Evolutionary conservation across 768 basidiomycete species (phyloP).

Genomic region (Infundibulicybe gibba): DNA sequence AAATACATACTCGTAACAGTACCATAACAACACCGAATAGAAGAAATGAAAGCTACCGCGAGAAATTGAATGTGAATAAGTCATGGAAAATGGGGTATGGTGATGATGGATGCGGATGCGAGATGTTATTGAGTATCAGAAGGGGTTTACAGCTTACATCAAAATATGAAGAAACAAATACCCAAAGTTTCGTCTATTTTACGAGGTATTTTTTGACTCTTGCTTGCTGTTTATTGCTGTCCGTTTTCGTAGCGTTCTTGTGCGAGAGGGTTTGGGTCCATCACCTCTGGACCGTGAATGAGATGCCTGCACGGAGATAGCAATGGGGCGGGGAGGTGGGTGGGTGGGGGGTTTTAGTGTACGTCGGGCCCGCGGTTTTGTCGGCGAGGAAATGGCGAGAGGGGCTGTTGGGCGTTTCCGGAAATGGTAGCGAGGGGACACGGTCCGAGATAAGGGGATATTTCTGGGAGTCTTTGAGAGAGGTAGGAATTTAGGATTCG

Average conservation of each 20-base stretch:
- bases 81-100: too few relatives aligned
- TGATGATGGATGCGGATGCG: too few relatives aligned
- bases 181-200: too few relatives aligned
- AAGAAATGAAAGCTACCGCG: too few relatives aligned
- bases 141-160: too few relatives aligned
- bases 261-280: conserved; percentile 7
- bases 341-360: conserved; percentile 6
- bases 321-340: conserved; percentile 3
- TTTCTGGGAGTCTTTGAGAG: conserved; percentile 3
- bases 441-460: conserved; percentile 3
- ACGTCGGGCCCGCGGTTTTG: conserved; percentile 12
- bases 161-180: too few relatives aligned
- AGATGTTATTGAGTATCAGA: too few relatives aligned
- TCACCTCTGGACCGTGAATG: conserved; percentile 15
- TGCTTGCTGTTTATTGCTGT: background rate
- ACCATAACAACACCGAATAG: too few relatives aligned
- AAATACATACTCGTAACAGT: too few relatives aligned
- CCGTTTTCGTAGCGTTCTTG: conserved; percentile 14
- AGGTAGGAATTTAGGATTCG: conserved; percentile 1
- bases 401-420: conserved; percentile 25
- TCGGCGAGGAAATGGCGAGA: conserved; percentile 11
- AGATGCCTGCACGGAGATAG: conserved; percentile 16
- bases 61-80: too few relatives aligned
- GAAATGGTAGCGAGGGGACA: conserved; percentile 25
- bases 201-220: too few relatives aligned